Evolutionary conservation across 2,329 filamentous ascomycete genomes (phyloP).

Genomic region (Capronia coronata): DNA sequence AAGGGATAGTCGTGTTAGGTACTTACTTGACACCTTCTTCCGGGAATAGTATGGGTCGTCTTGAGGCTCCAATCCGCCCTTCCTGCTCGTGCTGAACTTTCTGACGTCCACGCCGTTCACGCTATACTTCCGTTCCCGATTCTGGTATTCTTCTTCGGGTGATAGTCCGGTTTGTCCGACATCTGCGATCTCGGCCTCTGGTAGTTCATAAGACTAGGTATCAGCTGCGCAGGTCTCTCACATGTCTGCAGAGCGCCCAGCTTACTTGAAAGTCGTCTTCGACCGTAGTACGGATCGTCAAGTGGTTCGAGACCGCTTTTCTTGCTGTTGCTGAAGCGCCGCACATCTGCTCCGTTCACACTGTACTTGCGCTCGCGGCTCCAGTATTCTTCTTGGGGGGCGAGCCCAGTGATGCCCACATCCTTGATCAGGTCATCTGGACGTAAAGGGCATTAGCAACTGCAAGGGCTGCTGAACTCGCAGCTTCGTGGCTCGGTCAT

Average conservation of each 20-base stretch:
- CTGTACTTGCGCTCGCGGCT: conserved; percentile 27
- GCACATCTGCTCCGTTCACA: conserved; percentile 24
- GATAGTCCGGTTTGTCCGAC: conserved; percentile 25
- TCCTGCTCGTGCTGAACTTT: conserved; percentile 24
- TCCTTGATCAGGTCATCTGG: conserved; percentile 25
- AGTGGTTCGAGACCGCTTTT: conserved; percentile 22
- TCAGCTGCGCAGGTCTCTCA: neutral
- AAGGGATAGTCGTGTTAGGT: no score
- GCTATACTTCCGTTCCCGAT: conserved; percentile 27
- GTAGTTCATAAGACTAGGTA: conserved; percentile 2
- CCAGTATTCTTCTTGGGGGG: conserved; percentile 24
- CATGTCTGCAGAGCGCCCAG: neutral
- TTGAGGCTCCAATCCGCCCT: conserved; percentile 19
- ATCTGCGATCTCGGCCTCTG: conserved; percentile 21
- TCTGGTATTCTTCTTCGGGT: conserved; percentile 25
- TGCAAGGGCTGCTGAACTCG: no score
- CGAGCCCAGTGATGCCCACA: conserved; percentile 24
- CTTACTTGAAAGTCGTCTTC: conserved; percentile 24
- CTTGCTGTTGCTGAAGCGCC: conserved; percentile 25
- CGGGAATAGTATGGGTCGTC: conserved; percentile 26
- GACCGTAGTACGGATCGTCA: conserved; percentile 26
- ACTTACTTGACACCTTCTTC: conserved; percentile 23
- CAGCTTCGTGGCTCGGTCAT: no score
- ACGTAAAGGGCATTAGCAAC: neutral
- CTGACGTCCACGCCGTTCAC: conserved; percentile 24